phyloP scores from a whole-genome alignment of 2,329 filamentous ascomycete species.

The Exserohilum turcica region DNA sequence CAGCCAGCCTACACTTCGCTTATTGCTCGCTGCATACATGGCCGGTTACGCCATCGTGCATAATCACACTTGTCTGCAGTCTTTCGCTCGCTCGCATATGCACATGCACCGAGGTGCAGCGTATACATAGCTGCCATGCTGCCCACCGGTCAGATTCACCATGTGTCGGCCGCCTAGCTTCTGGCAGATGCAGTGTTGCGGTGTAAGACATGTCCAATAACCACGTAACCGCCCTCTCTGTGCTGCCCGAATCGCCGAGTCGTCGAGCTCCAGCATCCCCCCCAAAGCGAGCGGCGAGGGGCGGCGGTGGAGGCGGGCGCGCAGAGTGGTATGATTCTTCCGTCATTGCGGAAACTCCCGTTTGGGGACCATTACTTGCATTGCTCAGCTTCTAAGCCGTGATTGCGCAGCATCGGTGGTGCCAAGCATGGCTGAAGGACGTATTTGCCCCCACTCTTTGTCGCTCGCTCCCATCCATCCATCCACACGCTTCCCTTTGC shows the following conservation, averaged over 20 bases:
- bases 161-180: no score
- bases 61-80: conserved; percentile 1
- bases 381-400: background rate
- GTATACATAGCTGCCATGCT: conserved; percentile 1
- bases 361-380: background rate
- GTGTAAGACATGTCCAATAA: conserved; percentile 3
- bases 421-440: background rate
- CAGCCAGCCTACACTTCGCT: conserved; percentile 1
- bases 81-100: conserved; percentile 9
- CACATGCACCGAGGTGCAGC: conserved; percentile 6
- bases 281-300: background rate
- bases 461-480: background rate
- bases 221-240: background rate
- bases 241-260: background rate
- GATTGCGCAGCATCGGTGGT: conserved; percentile 7
- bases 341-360: conserved; percentile 6
- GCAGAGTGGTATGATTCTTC: conserved; percentile 5
- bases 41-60: conserved; percentile 12
- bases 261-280: no score
- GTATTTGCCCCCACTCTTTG: background rate
- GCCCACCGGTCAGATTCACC: conserved; percentile 7
- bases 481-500: background rate
- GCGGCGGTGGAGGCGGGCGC: no score
- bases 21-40: conserved; percentile 1
- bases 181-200: background rate